Base-by-base conservation (phyloP, 2,329 filamentous ascomycete species). In the Curvularia sp. region DNA sequence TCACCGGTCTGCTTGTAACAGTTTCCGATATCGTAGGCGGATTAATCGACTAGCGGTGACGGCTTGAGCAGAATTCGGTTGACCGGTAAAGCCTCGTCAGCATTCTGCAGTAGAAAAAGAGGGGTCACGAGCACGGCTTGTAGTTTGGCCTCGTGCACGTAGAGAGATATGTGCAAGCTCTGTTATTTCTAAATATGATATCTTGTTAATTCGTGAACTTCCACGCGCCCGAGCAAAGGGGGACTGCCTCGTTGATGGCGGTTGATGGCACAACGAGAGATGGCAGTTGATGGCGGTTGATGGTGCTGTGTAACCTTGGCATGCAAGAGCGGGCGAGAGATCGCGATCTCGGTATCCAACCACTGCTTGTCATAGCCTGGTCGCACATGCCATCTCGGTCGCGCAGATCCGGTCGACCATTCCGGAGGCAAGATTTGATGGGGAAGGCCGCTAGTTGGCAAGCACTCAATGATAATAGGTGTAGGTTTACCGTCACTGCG, bases 41-140 rank as follows among this genome's bases (percentile, higher is more conserved):
- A 5, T 22, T n/a, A 10, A 12, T 44, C 8, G 22, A 28, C 42
- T 44, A 44, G 13, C 24, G 42, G 42, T n/a, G 22, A 26, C 41
- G 4, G 7, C 24, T 26, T n/a, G 22, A 28, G 13, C 42, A 26
- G 13, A 44, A 44, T 6, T 6, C 13, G 42, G 13, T 26, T 44
- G 22, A 44, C 42, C 42, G 42, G 42, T 44, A 24, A 24, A n/a
- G 42, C 42, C 42, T n/a, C 24, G 42, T 44, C 26, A 44, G 22
- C 42, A 44, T 9, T 28, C 24, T n/a, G 42, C 42, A 22, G 13
- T 5, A 26, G 15, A 20, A 44, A 44, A 44, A n/a, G 42, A 26
- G 42, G 42, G 13, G 42, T 44, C 22, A 9, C 13, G 24, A 44
- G 15, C 42, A 26, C 42, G 10, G 24, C 20, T 44, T 28, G 42